Evolutionary conservation across 1,139 yeast species (phyloP).

Genomic region (Suhomyces kunorum): DNA sequence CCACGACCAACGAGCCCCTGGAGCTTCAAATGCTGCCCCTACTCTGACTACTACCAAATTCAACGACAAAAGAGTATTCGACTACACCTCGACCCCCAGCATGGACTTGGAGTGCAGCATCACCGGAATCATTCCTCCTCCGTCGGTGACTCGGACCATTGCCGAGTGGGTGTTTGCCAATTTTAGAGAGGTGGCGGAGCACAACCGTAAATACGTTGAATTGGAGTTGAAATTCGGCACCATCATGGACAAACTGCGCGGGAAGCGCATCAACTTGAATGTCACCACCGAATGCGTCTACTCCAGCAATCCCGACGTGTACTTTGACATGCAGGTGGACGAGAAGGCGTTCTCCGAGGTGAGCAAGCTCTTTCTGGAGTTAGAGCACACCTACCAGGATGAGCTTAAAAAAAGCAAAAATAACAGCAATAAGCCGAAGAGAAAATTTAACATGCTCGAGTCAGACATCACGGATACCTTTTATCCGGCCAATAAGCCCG

Average conservation of each 20-base stretch:
- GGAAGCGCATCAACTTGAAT: conserved; percentile 66
- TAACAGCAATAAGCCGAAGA: conserved; percentile 30
- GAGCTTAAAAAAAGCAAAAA: conserved; percentile 27
- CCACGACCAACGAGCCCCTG: conserved; percentile 3
- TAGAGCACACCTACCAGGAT: conserved; percentile 51
- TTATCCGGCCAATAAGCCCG: conserved; percentile 38
- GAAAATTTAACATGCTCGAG: conserved; percentile 44
- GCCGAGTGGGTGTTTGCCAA: conserved; percentile 91
- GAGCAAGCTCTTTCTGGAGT: conserved; percentile 55
- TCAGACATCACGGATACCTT: conserved; percentile 46
- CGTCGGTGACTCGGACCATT: conserved; percentile 76
- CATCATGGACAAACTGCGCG: conserved; percentile 65
- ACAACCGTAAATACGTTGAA: conserved; percentile 65
- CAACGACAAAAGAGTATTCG: conserved; percentile 36
- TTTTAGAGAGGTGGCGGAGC: conserved; percentile 60
- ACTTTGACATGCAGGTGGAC: conserved; percentile 71
- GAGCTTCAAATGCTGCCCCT: not conserved
- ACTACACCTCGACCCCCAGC: conserved; percentile 36
- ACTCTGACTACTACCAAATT: conserved; percentile 6
- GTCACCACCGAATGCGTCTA: conserved; percentile 75
- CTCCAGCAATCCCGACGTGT: conserved; percentile 56
- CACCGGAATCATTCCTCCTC: conserved; percentile 76
- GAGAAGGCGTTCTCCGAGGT: conserved; percentile 65
- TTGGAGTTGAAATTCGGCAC: conserved; percentile 82
- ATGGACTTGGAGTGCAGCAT: conserved; percentile 58